Evolutionary conservation across 306 rosid species (phyloP).

Genomic region (Mucuna pruriens): DNA sequence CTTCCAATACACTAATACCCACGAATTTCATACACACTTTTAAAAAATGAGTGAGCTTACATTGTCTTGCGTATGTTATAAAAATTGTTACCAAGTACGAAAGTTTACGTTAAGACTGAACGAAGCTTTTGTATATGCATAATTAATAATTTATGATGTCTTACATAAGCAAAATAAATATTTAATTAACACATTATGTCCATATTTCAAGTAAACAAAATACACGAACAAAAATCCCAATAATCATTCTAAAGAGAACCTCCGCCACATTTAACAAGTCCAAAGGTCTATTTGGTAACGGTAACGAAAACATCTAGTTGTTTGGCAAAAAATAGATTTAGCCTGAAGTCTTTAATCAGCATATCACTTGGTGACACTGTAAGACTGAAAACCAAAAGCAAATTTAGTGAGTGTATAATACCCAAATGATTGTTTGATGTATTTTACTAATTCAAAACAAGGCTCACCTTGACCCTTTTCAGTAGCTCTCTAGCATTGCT

Average conservation of each 20-base stretch:
- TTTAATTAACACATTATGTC: not conserved
- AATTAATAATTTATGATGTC: not conserved
- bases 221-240: not conserved
- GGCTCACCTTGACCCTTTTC: constrained; percentile 72
- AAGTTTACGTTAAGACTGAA: too few species aligned
- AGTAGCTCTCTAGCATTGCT: constrained; percentile 71
- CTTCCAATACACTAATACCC: too few species aligned
- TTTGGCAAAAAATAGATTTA: constrained; percentile 14
- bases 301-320: not conserved
- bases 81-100: too few species aligned
- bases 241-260: not conserved
- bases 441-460: constrained; percentile 1
- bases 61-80: too few species aligned
- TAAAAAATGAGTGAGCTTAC: too few species aligned
- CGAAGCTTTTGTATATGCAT: not conserved
- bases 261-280: not conserved
- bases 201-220: constrained; percentile 1
- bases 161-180: not conserved
- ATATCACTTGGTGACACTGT: constrained; percentile 49
- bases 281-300: not conserved
- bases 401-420: not conserved
- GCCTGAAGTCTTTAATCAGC: not conserved
- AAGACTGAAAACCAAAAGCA: constrained; percentile 42
- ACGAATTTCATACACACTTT: too few species aligned
- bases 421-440: not conserved